Evolutionary conservation across 345 rosid genomes (phyloP).

Genomic region (Kernera saxatilis): DNA sequence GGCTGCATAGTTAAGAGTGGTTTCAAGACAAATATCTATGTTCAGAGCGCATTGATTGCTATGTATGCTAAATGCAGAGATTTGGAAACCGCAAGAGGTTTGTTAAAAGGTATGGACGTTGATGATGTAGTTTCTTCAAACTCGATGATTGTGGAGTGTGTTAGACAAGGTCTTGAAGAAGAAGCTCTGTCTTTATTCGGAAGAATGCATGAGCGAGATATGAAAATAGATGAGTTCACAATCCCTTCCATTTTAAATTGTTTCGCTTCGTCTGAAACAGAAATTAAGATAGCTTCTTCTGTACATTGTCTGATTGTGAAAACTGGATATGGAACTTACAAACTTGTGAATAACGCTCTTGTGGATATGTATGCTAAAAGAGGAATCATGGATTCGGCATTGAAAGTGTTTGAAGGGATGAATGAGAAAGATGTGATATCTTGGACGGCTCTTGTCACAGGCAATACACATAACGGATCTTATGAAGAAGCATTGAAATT

Average conservation of each 20-base stretch:
- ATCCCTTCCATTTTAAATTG: conserved; percentile 66
- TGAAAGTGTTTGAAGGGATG: conserved; percentile 57
- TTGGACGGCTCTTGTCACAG: conserved; percentile 91
- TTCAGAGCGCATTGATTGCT: conserved; percentile 71
- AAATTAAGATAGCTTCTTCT: conserved; percentile 39
- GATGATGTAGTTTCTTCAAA: conserved; percentile 77
- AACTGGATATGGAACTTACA: conserved; percentile 59
- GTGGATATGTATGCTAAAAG: conserved; percentile 87
- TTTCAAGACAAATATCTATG: conserved; percentile 55
- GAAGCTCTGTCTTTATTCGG: conserved; percentile 62
- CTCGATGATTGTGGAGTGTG: conserved; percentile 73
- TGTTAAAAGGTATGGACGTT: conserved; percentile 43
- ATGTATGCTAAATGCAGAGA: conserved; percentile 84
- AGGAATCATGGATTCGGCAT: conserved; percentile 48
- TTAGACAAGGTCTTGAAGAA: conserved; percentile 50
- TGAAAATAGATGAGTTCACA: conserved; percentile 63
- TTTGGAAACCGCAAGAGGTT: conserved; percentile 48
- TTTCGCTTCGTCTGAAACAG: conserved; percentile 47
- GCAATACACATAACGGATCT: conserved; percentile 52
- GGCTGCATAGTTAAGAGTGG: conserved; percentile 62
- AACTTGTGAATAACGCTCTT: conserved; percentile 74
- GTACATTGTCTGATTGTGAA: conserved; percentile 72
- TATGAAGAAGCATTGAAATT: conserved; percentile 61
- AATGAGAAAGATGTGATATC: conserved; percentile 66
- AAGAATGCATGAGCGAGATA: conserved; percentile 52